Evolutionary conservation across 371 early-diverging fungal species (phyloP).

Genomic region (Rhizopus sp.): DNA sequence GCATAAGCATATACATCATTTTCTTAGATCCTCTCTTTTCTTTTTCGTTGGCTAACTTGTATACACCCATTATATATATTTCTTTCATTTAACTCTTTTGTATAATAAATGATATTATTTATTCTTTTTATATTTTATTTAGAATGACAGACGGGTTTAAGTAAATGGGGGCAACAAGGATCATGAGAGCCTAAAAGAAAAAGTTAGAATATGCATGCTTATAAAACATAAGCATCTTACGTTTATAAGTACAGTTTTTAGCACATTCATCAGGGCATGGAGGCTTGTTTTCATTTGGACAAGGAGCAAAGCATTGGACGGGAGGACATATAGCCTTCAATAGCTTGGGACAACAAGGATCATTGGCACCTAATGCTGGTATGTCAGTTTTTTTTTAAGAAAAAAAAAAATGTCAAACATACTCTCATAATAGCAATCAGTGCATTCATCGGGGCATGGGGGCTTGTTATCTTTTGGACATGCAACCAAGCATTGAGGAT

Average conservation of each 20-base stretch:
- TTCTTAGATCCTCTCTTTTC: too few relatives aligned
- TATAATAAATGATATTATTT: too few relatives aligned
- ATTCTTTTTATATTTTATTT: not conserved
- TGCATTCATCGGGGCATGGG: constrained; percentile 9
- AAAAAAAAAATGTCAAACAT: not conserved
- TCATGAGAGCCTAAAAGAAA: constrained; percentile 5
- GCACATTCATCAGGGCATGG: constrained; percentile 10
- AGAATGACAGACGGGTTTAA: constrained; percentile 6
- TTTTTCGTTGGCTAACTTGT: too few relatives aligned
- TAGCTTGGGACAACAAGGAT: constrained; percentile 11
- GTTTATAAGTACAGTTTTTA: constrained; percentile 1
- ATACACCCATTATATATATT: too few relatives aligned
- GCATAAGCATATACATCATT: not conserved
- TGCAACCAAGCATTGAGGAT: not conserved
- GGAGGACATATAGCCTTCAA: constrained; percentile 2
- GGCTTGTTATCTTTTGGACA: not conserved
- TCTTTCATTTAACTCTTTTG: too few relatives aligned
- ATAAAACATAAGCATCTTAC: not conserved
- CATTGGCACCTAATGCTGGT: not conserved
- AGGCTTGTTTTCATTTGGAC: not conserved
- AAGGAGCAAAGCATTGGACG: constrained; percentile 4
- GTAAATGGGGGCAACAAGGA: constrained; percentile 9
- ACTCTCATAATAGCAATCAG: not conserved
- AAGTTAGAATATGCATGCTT: not conserved
- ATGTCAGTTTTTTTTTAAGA: too few relatives aligned